Base-by-base conservation (phyloP, 768 basidiomycete species). In the Myochromella boudieri region DNA sequence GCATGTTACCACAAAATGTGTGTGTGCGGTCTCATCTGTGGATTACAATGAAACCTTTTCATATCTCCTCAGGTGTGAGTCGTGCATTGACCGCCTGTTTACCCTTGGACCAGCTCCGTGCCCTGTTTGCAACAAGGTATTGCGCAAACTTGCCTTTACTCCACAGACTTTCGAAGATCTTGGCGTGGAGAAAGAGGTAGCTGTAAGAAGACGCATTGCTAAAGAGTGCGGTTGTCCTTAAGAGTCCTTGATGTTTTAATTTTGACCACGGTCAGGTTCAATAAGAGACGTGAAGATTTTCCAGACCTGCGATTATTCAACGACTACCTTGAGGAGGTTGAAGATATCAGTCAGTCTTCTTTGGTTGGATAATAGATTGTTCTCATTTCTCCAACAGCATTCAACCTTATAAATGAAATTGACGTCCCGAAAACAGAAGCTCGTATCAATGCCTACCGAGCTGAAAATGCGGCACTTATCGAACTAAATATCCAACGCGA, bases 1-100 rank as follows among this genome's bases (percentile, higher is more conserved):
- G 86, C 91, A 12, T 99, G 97, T 65, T 99, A 97, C 67, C 97
- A 99, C 69, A 97, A 97, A 78, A 95, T 98, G 97, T 94, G 54
- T 51, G 74, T 66, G 26, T 37, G 47, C 41, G 36, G 34, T 33
- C n/a, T 36, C n/a, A 18, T 42, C 17, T 37, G 26, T 15, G 21
- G 24, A 33, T 11, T 28, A 7, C 17, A 22, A 12, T n/a, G n/a
- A 37, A 42, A 2, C 22, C 18, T 34, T 12, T 21, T 26, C 15
- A 43, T 51, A 26, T 40, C 29, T 6, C 45, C 11, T 43, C 51
- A 95, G 94, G 91, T 98, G 97, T 70, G 95, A 98, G 72, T 92
- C 91, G 1, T 99, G 97, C 65, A 97, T 99, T 59, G 97, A 98
- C 66, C 83, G 95, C 6, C 66, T 97, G 31, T 99, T 95, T 67